Conservation (phyloP, 2,329 filamentous ascomycete species). For the Arthrobotrys entomopaga region DNA sequence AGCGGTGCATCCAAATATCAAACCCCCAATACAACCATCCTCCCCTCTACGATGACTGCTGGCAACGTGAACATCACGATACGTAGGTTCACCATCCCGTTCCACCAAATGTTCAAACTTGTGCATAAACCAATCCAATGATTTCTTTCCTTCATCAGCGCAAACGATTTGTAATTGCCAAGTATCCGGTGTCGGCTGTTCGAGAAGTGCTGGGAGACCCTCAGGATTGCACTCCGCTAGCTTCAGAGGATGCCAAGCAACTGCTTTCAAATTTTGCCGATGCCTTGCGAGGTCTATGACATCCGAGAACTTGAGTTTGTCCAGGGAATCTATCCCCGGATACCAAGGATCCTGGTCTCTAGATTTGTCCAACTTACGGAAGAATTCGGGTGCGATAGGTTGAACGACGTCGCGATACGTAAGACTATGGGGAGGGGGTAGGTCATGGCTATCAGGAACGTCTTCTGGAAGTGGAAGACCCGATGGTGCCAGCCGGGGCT, state of each 20-base stretch:
- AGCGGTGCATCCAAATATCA: constrained; percentile 50
- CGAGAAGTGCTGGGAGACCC: constrained; percentile 37
- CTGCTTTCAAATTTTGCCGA: constrained; percentile 28
- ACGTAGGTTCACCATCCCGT: constrained; percentile 39
- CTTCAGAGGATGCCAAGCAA: constrained; percentile 40
- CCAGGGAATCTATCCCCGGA: constrained; percentile 45
- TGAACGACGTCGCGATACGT: constrained; percentile 40
- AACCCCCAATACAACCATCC: constrained; percentile 40
- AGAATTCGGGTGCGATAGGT: constrained; percentile 31
- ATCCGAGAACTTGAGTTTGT: constrained; percentile 37
- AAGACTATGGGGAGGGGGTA: constrained; percentile 17
- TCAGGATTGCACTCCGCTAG: constrained; percentile 42
- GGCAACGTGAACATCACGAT: constrained; percentile 45
- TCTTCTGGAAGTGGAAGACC: constrained; percentile 45
- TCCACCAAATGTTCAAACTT: constrained; percentile 37
- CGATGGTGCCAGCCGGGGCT: constrained; percentile 31
- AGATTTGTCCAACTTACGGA: constrained; percentile 45
- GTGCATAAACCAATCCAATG: constrained; percentile 49
- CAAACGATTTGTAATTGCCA: constrained; percentile 51
- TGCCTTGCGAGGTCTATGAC: constrained; percentile 31
- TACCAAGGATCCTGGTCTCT: constrained; percentile 40
- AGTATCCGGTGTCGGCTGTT: constrained; percentile 24
- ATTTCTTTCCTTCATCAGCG: constrained; percentile 40
- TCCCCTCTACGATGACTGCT: constrained; percentile 40
- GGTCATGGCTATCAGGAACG: constrained; percentile 12